These are phyloP conservation scores for Penicillium sp. DNA, from an alignment of 2,329 filamentous ascomycete species.

Conservation along the genomic window DNA sequence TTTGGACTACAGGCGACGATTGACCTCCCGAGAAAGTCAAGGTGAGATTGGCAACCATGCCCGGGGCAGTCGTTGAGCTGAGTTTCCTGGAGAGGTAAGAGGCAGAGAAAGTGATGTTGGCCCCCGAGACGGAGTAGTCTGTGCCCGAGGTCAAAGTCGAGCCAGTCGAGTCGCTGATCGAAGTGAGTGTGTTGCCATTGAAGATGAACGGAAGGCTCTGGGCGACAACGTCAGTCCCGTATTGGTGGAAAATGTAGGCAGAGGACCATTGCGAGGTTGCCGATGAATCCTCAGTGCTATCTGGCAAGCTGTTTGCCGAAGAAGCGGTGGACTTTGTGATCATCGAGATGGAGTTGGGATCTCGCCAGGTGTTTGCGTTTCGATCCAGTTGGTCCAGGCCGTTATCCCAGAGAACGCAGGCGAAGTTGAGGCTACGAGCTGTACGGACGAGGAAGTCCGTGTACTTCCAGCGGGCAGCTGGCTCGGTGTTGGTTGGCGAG, in stretches of 20 bases:
- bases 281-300: constrained; percentile 52
- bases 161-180: constrained; percentile 42
- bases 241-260: constrained; percentile 58
- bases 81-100: constrained; percentile 52
- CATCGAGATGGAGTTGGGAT: constrained; percentile 52
- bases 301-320: constrained; percentile 53
- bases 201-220: constrained; percentile 53
- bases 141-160: constrained; percentile 37
- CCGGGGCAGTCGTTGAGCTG: constrained; percentile 43
- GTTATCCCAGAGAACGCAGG: constrained; percentile 62
- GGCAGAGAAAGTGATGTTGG: constrained; percentile 51
- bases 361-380: constrained; percentile 51
- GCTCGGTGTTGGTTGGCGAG: constrained; percentile 53
- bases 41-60: constrained; percentile 54
- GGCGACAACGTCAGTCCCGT: constrained; percentile 46
- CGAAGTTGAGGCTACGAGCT: constrained; percentile 52
- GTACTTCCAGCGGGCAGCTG: constrained; percentile 60
- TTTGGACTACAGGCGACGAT: constrained; percentile 47
- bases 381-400: constrained; percentile 59
- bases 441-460: constrained; percentile 56
- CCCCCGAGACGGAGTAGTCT: constrained; percentile 53
- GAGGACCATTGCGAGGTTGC: constrained; percentile 52
- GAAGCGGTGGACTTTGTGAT: constrained; percentile 49
- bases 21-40: constrained; percentile 55
- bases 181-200: constrained; percentile 56